These are phyloP conservation scores for Xylaria flabelliformis DNA, from an alignment of 495 filamentous ascomycete species.

Conservation along the genomic window DNA sequence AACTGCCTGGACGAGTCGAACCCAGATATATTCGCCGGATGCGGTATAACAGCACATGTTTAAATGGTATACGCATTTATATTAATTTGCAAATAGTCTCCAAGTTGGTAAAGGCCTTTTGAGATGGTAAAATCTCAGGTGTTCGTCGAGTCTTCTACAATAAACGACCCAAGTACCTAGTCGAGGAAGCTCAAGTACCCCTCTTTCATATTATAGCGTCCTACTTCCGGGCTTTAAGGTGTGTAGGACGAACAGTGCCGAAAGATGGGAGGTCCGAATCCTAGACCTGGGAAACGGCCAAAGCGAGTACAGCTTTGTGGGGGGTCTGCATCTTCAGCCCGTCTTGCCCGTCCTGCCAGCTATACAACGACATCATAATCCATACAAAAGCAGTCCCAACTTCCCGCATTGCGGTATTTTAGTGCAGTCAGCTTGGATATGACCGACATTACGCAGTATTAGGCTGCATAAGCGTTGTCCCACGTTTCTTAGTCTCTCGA, in stretches of 20 bases:
- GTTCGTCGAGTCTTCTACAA: not conserved
- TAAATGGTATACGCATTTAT: not conserved
- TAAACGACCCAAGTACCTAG: not conserved
- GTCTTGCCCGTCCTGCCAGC: not conserved
- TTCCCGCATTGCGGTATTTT: conserved; percentile 20
- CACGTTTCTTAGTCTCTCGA: not conserved
- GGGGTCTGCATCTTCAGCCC: conserved; percentile 6
- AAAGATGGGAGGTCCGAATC: conserved; percentile 4
- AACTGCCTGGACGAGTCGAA: not conserved
- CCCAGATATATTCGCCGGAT: not conserved
- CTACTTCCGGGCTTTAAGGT: not conserved
- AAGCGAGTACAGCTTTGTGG: not conserved
- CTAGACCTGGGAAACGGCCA: not conserved
- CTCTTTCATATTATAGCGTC: not conserved
- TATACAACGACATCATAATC: conserved; percentile 12
- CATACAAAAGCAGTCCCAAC: not conserved
- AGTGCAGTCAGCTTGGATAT: not conserved
- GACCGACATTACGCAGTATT: not conserved
- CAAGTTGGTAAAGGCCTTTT: not conserved
- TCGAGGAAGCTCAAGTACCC: not conserved
- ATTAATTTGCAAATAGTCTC: not conserved
- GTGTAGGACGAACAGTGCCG: not conserved
- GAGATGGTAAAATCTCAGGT: not conserved
- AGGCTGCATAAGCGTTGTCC: conserved; percentile 18
- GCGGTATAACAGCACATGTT: conserved; percentile 5